phyloP scores from a whole-genome alignment of 1,139 yeast species.

The Yamadazyma spencermartinsiae region DNA sequence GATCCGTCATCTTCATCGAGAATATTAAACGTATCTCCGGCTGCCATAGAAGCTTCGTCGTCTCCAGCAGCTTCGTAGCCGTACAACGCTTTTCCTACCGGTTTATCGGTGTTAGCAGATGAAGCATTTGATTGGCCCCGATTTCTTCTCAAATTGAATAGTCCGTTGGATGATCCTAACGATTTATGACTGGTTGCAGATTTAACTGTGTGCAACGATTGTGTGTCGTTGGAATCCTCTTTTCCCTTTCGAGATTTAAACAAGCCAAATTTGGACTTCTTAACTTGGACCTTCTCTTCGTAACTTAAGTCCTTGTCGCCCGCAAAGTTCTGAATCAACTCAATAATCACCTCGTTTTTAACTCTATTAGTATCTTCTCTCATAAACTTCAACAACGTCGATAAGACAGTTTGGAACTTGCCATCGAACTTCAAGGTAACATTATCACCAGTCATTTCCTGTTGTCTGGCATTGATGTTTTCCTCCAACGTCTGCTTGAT shows the following conservation, averaged over 20 bases:
- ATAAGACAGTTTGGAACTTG: slow-evolving; percentile 54
- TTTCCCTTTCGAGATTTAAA: slow-evolving; percentile 31
- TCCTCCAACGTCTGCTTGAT: slow-evolving; percentile 55
- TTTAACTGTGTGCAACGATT: slow-evolving; percentile 31
- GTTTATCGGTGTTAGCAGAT: slow-evolving; percentile 18
- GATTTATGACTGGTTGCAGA: slow-evolving; percentile 28
- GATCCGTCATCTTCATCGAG: slow-evolving; percentile 79
- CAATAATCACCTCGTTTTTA: slow-evolving; percentile 81
- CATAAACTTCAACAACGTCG: slow-evolving; percentile 61
- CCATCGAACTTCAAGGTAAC: slow-evolving; percentile 54
- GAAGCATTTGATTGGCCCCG: slow-evolving; percentile 28
- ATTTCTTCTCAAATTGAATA: slow-evolving; percentile 40
- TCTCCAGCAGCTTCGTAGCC: slow-evolving; percentile 68
- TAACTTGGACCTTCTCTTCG: slow-evolving; percentile 42
- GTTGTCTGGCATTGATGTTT: slow-evolving; percentile 35
- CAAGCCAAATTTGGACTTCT: slow-evolving; percentile 58
- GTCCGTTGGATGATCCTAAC: slow-evolving; percentile 25
- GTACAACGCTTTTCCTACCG: slow-evolving; percentile 59
- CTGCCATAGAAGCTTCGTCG: slow-evolving; percentile 67
- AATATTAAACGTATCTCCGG: slow-evolving; percentile 64
- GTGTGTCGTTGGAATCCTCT: slow-evolving; percentile 15
- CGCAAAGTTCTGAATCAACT: slow-evolving; percentile 84
- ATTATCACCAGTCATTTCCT: slow-evolving; percentile 22
- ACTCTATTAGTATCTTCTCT: slow-evolving; percentile 74
- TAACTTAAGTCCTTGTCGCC: slow-evolving; percentile 69